Conservation (phyloP, 257 asterid genomes). For the Solanum clarkiae region DNA sequence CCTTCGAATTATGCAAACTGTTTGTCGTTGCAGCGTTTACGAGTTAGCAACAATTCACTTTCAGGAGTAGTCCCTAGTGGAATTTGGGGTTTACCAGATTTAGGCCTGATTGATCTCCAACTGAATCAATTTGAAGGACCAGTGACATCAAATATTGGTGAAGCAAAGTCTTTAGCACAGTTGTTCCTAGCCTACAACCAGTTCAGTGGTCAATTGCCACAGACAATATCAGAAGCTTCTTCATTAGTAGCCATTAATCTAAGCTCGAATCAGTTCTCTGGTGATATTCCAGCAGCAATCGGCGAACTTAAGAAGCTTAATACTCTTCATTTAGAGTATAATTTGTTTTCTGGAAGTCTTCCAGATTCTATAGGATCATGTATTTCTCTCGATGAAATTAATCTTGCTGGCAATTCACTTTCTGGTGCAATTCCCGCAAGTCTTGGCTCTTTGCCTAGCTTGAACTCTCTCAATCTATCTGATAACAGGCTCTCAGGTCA, state of each 20-base stretch:
- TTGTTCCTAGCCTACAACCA: conserved; percentile 17
- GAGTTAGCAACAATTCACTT: conserved; percentile 27
- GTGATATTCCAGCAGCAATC: conserved; percentile 15
- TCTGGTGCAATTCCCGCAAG: conserved; percentile 22
- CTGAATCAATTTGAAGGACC: conserved; percentile 28
- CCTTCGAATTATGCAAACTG: conserved; percentile 28
- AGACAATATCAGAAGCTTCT: conserved; percentile 19
- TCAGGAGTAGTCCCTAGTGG: conserved; percentile 26
- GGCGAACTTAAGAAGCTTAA: conserved; percentile 18
- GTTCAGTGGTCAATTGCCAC: conserved; percentile 26
- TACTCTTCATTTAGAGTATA: conserved; percentile 16
- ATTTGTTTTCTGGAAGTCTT: conserved; percentile 21
- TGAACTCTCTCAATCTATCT: conserved; percentile 30
- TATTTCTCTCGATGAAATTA: conserved; percentile 16
- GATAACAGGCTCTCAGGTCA: conserved; percentile 21
- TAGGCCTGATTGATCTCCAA: conserved; percentile 19
- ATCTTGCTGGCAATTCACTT: conserved; percentile 19
- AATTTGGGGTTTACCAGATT: conserved; percentile 28
- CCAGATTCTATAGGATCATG: conserved; percentile 33
- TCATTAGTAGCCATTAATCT: conserved; percentile 19
- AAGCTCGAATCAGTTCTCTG: conserved; percentile 20
- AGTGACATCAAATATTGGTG: conserved; percentile 18
- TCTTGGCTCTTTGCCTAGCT: conserved; percentile 20
- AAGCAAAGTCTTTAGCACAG: conserved; percentile 27
- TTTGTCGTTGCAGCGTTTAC: conserved; percentile 14